These are phyloP conservation scores for Alternaria viburni DNA, from an alignment of 2,329 filamentous ascomycete genomes.

Conservation along the genomic window DNA sequence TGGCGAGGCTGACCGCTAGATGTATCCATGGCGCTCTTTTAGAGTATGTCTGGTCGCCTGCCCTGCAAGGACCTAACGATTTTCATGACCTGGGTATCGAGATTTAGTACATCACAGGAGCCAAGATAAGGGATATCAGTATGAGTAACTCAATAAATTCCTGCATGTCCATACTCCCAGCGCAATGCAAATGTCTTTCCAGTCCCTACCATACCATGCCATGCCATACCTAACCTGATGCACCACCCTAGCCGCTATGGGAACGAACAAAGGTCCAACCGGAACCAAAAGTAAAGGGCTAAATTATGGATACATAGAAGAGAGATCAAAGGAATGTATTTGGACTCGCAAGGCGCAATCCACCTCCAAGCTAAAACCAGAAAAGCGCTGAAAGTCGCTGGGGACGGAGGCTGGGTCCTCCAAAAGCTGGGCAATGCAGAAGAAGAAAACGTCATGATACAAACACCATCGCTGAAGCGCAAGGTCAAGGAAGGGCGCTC, in stretches of 20 bases:
- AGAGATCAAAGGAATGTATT: constrained; percentile 11
- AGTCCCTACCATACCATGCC: background rate
- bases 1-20: background rate
- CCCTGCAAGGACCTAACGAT: background rate
- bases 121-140: background rate
- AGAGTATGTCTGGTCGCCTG: background rate
- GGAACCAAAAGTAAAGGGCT: constrained; percentile 1
- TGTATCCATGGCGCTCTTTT: background rate
- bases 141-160: background rate
- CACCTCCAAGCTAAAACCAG: constrained; percentile 5
- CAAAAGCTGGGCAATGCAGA: background rate
- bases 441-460: constrained; percentile 1
- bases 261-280: background rate
- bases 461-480: constrained; percentile 10
- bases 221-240: constrained; percentile 11
- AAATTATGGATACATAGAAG: constrained; percentile 17
- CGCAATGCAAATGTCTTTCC: constrained; percentile 2
- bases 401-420: constrained; percentile 8
- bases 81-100: background rate
- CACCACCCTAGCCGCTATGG: constrained; percentile 4
- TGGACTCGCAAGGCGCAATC: background rate
- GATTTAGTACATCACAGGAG: background rate
- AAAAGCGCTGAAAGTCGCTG: background rate
- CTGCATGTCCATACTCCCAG: background rate
- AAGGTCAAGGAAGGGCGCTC: background rate